Evolutionary conservation across 768 basidiomycete species (phyloP), one percentile per base, ranked within the genome.

Genomic region (Aureoboletus auriporus): DNA sequence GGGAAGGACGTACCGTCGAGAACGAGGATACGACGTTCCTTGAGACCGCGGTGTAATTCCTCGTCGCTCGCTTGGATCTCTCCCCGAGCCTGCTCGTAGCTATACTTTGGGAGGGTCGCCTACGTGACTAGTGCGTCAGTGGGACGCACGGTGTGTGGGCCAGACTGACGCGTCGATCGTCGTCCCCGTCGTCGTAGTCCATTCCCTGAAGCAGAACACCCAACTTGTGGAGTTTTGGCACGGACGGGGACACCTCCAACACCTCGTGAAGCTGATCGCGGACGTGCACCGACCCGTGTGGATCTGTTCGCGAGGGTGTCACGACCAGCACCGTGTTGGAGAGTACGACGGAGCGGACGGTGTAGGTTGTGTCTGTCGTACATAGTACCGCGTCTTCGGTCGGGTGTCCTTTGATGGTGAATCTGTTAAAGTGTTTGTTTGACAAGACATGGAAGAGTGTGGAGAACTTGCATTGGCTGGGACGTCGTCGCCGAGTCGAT

Each of bases 311-410:
- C 2, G 74, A 69, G 14, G 82, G 71, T 3, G 83, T 82, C 51
- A 88, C 74, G 38, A 97, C 78, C 11, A 93, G 72, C 30, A 94
- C 69, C 0, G 92, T 85, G 66, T 98, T 98, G 14, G 93, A 96
- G 40, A 96, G 72, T 8, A 77, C 76, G n/a, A 98, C 84, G 0
- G 93, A 87, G 47, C 94, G 84, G 26, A 98, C 70, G 2, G 78
- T 61, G 62, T 86, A 99, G 0, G 95, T 98, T 62, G 79, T 82
- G 49, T 84, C 75, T 0, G 73, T 57, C 0, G 93, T 95, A 65
- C 95, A 97, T 8, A 95, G 70, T 0, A 96, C 93, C 0, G 94
- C 95, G 57, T 94, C 87, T 56, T 97, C 93, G 27, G 77, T 75
- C 2, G 80, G 66, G 38, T 82, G 72, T 7, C 94, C 95, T 65